Evolutionary conservation across 2,329 filamentous ascomycete genomes (phyloP), one percentile per base, ranked within the genome.

Genomic region (Aspergillus hiratsukae): DNA sequence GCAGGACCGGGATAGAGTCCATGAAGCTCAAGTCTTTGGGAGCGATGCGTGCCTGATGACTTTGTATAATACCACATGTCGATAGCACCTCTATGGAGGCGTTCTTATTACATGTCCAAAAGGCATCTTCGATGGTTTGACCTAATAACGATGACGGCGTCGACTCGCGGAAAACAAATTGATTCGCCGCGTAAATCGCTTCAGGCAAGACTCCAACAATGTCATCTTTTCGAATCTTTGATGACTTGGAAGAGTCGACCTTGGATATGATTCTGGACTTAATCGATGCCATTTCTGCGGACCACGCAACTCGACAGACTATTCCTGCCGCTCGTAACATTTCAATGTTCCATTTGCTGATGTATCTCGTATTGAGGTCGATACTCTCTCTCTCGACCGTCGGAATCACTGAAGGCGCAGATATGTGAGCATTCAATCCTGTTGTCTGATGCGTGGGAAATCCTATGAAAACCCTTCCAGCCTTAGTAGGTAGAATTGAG

Each of bases 391-490:
- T 86, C 74, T 99, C 94, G 2, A 99, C 95, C 0, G 94, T 99
- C 0, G 94, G 94, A 56, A 99, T 99, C 14, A 99, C 87, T 0
- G 93, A 97, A 1, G 92, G 94, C 0, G 94, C 94, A 11, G 93
- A 97, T 29, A 99, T 89, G 72, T 99, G 94, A 70, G 95, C 89
- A 17, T 93, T 89, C 28, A 93, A 86, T 54, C 93, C 94, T 0
- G 95, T 99, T 0, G 94, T 99, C 76, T 99, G 94, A 64, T 93
- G 92, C 1, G 94, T 99, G 3, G 94, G 93, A 69, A 99, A 99
- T 0, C 94, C 94, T 67, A 99, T 99, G 68, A 97, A 99, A 54
- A 99, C 89, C 53, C 90, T 87, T 6, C 94, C 94, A 64, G 90
- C 89, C 72, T 91, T 95, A 56, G 84, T 91, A 2, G 94, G 94